Evolutionary conservation across 2,329 filamentous ascomycete genomes (phyloP).

Genomic region (Epicoccum nigrum): DNA sequence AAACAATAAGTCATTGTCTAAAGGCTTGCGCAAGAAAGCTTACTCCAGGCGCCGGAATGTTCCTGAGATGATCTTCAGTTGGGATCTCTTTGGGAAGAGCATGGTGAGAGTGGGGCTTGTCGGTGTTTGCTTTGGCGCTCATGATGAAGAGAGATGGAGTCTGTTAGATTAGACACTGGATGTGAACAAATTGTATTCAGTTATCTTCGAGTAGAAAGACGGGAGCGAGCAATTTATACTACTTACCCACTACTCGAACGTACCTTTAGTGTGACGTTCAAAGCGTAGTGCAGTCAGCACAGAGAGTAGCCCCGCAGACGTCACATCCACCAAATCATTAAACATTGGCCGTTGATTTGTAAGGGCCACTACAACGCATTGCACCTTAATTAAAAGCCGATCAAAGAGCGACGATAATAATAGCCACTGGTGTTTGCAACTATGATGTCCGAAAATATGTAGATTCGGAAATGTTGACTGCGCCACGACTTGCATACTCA

Average conservation of each 20-base stretch:
- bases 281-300: conserved; percentile 9
- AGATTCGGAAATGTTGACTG: neutral
- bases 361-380: neutral
- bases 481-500: conserved; percentile 5
- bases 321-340: conserved; percentile 1
- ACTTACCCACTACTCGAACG: conserved; percentile 26
- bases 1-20: conserved; percentile 12
- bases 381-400: neutral
- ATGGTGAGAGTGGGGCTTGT: conserved; percentile 41
- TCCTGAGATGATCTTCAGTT: conserved; percentile 46
- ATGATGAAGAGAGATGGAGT: conserved; percentile 19
- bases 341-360: conserved; percentile 12
- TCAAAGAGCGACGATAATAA: neutral
- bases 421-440: no score
- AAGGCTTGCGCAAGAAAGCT: conserved; percentile 4
- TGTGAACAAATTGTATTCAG: neutral
- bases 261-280: conserved; percentile 27
- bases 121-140: conserved; percentile 29
- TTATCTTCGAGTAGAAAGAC: conserved; percentile 6
- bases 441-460: no score
- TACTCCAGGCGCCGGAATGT: conserved; percentile 52
- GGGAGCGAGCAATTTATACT: conserved; percentile 30
- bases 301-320: conserved; percentile 13
- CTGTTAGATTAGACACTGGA: neutral
- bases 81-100: conserved; percentile 37